Conservation (phyloP, 495 filamentous ascomycete genomes). For the Annulohypoxylon bovei region DNA sequence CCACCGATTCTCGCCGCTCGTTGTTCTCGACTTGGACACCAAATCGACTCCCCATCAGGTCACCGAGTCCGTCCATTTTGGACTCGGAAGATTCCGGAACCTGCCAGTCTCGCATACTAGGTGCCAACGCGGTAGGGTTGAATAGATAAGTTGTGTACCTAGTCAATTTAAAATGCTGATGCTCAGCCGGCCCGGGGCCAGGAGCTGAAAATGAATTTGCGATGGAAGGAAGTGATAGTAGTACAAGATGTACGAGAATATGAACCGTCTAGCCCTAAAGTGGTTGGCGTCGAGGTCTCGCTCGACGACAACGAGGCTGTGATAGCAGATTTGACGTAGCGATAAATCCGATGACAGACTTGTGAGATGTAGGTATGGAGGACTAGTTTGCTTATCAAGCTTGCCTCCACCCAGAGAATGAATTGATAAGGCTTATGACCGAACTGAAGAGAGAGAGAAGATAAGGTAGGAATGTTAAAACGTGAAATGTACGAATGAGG, state of each 20-base stretch:
- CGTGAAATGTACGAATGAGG: neutral
- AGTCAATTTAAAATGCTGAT: neutral
- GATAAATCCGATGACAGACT: neutral
- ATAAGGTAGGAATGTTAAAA: neutral
- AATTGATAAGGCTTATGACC: constrained; percentile 12
- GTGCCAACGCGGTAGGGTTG: neutral
- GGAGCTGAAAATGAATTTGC: neutral
- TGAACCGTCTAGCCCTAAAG: neutral
- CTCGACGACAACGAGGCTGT: neutral
- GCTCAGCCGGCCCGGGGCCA: neutral
- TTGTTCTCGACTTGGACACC: neutral
- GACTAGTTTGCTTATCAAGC: neutral
- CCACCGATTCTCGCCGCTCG: neutral
- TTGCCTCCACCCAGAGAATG: neutral
- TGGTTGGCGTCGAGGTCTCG: neutral
- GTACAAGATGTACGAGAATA: neutral
- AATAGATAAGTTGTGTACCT: neutral
- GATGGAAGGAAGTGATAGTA: neutral
- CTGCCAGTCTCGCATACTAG: neutral
- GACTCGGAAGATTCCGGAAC: neutral
- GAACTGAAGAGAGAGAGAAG: neutral
- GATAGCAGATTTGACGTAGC: neutral
- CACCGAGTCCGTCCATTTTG: neutral
- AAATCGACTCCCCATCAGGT: neutral
- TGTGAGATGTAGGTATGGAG: neutral